Evolutionary conservation across 2,329 filamentous ascomycete species (phyloP).

Genomic region (Fusarium annulatum): DNA sequence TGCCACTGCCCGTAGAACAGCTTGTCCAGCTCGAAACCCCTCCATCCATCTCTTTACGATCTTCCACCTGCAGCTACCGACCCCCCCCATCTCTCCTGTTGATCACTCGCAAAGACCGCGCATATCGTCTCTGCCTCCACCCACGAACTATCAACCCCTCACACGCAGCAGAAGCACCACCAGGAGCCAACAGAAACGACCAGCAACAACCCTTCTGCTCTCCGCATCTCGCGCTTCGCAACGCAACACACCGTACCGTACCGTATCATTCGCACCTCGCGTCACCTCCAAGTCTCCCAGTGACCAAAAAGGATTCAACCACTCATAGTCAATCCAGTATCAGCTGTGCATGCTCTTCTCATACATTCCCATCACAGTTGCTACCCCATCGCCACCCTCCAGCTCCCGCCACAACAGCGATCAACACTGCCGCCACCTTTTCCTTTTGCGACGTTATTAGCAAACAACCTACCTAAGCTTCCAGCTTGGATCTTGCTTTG

Average conservation of each 20-base stretch:
- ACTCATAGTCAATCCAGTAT: slow-evolving; percentile 5
- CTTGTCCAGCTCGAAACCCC: slow-evolving; percentile 5
- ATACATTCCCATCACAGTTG: not conserved
- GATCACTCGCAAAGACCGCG: slow-evolving; percentile 35
- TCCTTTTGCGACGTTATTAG: slow-evolving; percentile 16
- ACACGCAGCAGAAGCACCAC: slow-evolving; percentile 15
- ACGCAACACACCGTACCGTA: not conserved
- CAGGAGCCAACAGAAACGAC: slow-evolving; percentile 1
- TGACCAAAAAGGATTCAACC: slow-evolving; percentile 6
- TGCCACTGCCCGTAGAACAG: slow-evolving; percentile 8
- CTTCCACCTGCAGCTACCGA: slow-evolving; percentile 19
- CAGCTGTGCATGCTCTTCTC: slow-evolving; percentile 13
- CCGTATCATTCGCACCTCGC: slow-evolving; percentile 1
- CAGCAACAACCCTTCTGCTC: slow-evolving; percentile 1
- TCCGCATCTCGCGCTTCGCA: slow-evolving; percentile 32
- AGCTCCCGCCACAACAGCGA: slow-evolving; percentile 38
- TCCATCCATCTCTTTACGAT: slow-evolving; percentile 2
- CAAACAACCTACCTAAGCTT: slow-evolving; percentile 9
- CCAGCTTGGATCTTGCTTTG: slow-evolving; percentile 8
- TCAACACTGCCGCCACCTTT: slow-evolving; percentile 23
- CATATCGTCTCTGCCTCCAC: slow-evolving; percentile 36
- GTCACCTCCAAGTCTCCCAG: slow-evolving; percentile 14
- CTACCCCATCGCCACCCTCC: slow-evolving; percentile 11
- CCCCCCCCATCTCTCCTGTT: slow-evolving; percentile 39
- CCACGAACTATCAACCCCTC: slow-evolving; percentile 37